A percentile compares a stretch with the other conserved stretches of the same genome.
Evolutionary conservation across 2,329 filamentous ascomycete species (phyloP).

Genomic region (Trichoderma brevicompactum): DNA sequence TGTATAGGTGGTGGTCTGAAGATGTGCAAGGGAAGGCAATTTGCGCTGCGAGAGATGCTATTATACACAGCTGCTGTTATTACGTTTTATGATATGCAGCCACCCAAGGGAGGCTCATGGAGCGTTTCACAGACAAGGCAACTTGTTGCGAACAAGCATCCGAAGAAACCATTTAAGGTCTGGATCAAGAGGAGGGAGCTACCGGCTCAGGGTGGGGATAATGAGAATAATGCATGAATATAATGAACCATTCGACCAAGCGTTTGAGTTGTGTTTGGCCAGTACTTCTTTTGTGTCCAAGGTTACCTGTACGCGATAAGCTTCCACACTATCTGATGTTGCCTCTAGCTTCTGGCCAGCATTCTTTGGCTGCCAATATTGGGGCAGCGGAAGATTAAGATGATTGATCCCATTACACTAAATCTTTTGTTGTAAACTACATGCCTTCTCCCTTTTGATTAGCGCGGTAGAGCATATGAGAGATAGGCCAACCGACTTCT

Average conservation of each 20-base stretch:
- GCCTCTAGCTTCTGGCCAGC: neutral
- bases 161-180: constrained; percentile 37
- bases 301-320: neutral
- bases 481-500: neutral
- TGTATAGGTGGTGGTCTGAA: constrained; percentile 39
- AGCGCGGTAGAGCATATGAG: neutral
- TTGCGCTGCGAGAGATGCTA: constrained; percentile 43
- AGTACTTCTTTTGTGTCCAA: neutral
- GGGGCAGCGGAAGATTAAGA: neutral
- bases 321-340: neutral
- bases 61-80: constrained; percentile 43
- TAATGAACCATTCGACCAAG: neutral
- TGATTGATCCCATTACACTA: neutral
- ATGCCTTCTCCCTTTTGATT: neutral
- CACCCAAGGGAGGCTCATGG: constrained; percentile 39
- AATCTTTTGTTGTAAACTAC: neutral
- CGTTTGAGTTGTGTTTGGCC: neutral
- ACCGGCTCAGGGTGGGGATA: neutral
- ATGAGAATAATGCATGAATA: neutral
- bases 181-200: constrained; percentile 41
- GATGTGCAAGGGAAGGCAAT: constrained; percentile 42
- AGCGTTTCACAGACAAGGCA: constrained; percentile 35
- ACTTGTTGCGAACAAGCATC: constrained; percentile 37
- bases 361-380: too few relatives aligned
- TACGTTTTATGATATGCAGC: constrained; percentile 45